Evolutionary conservation across 805 yeast species (phyloP).

Genomic region (Cyberlindnera bimundalis): DNA sequence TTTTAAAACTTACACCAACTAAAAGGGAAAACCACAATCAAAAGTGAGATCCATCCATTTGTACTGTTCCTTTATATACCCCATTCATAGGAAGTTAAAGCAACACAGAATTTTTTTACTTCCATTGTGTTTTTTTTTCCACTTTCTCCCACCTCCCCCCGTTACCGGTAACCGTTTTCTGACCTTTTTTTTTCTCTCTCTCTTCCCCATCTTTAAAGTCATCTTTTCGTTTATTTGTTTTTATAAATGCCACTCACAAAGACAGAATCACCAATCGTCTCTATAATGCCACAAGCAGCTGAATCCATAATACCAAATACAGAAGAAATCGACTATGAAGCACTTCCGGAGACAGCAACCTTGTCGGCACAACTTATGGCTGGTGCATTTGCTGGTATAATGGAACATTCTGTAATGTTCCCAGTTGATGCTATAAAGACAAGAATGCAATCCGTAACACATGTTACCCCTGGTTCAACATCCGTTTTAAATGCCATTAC

Average conservation of each 20-base stretch:
- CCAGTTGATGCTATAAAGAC: constrained; percentile 97
- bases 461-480: constrained; percentile 22
- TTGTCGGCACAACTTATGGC: constrained; percentile 79
- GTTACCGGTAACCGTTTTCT: no score
- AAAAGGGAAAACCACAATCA: no score
- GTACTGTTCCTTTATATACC: no score
- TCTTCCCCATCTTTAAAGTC: neutral
- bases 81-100: no score
- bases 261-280: neutral
- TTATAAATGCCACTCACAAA: constrained; percentile 8
- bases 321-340: constrained; percentile 78
- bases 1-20: no score
- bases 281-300: constrained; percentile 1
- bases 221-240: neutral
- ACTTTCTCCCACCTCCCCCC: no score
- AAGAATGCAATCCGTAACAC: constrained; percentile 63
- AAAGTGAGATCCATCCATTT: no score
- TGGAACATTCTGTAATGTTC: constrained; percentile 97
- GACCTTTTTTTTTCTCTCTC: no score
- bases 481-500: constrained; percentile 67
- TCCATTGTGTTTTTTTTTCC: no score
- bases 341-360: constrained; percentile 84
- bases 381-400: constrained; percentile 98
- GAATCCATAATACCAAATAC: neutral
- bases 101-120: no score